Evolutionary conservation across 2,329 filamentous ascomycete genomes (phyloP).

Genomic region (Aspergillus unguis): DNA sequence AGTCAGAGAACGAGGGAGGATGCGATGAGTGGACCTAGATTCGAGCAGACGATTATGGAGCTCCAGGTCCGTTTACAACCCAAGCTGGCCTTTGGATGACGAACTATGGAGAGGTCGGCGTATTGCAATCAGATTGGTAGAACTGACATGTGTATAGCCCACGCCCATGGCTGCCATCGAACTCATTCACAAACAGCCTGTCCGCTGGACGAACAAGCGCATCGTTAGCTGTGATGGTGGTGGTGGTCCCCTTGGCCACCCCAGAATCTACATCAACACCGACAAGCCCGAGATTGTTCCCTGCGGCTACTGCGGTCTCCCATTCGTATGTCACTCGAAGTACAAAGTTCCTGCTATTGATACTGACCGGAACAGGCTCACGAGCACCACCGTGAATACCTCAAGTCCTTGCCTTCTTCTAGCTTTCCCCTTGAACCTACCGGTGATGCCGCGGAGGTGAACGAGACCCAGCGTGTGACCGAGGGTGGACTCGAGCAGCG

Average conservation of each 20-base stretch:
- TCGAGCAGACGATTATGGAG: slow-evolving; percentile 94
- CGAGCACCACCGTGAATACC: slow-evolving; percentile 78
- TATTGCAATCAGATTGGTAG: too few species aligned
- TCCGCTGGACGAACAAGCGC: slow-evolving; percentile 81
- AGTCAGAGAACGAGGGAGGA: slow-evolving; percentile 76
- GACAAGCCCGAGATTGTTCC: slow-evolving; percentile 91
- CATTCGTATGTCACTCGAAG: slow-evolving; percentile 66
- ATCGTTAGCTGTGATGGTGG: slow-evolving; percentile 88
- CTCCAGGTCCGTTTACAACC: slow-evolving; percentile 66
- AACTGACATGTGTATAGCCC: slow-evolving; percentile 57
- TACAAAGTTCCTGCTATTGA: background rate
- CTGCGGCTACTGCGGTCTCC: slow-evolving; percentile 90
- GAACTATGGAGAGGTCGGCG: too few species aligned
- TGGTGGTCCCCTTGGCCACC: slow-evolving; percentile 84
- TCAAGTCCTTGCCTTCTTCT: slow-evolving; percentile 76
- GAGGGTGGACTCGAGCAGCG: slow-evolving; percentile 59
- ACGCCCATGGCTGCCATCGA: slow-evolving; percentile 87
- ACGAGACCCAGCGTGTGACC: slow-evolving; percentile 57
- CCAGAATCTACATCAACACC: slow-evolving; percentile 92
- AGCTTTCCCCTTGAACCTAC: slow-evolving; percentile 74
- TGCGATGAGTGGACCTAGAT: slow-evolving; percentile 91
- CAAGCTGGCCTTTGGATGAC: background rate
- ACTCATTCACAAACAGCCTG: slow-evolving; percentile 92
- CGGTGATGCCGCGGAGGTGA: slow-evolving; percentile 57
- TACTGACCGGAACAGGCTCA: slow-evolving; percentile 62